Evolutionary conservation across 2,329 filamentous ascomycete species (phyloP).

Genomic region (Sclerotinia borealis): DNA sequence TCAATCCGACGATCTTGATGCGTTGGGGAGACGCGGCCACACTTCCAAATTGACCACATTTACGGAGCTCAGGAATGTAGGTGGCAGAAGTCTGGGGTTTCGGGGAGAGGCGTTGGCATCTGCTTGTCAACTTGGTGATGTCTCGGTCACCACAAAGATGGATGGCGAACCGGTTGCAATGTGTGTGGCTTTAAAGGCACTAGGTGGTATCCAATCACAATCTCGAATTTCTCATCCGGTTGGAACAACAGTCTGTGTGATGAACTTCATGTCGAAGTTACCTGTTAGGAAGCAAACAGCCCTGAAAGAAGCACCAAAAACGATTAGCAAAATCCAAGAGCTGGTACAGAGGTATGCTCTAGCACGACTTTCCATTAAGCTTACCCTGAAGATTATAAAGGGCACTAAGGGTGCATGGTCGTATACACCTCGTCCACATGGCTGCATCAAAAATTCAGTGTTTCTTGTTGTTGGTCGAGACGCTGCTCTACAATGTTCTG

Average conservation of each 20-base stretch:
- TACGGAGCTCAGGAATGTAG: conserved; percentile 52
- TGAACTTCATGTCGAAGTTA: conserved; percentile 51
- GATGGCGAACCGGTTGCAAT: conserved; percentile 54
- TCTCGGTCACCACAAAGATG: conserved; percentile 59
- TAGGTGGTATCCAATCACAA: conserved; percentile 35
- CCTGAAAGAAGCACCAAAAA: conserved; percentile 52
- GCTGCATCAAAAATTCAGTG: conserved; percentile 50
- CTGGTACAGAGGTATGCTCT: conserved; percentile 60
- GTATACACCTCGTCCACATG: conserved; percentile 51
- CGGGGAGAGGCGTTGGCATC: conserved; percentile 68
- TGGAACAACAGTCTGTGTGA: conserved; percentile 63
- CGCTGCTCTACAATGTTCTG: conserved; percentile 49
- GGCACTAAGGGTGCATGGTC: conserved; percentile 48
- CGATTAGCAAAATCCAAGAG: conserved; percentile 50
- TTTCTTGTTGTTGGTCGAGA: conserved; percentile 56
- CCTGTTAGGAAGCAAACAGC: conserved; percentile 58
- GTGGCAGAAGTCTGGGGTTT: conserved; percentile 62
- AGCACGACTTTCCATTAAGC: conserved; percentile 54
- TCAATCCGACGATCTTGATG: conserved; percentile 50
- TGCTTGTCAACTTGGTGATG: conserved; percentile 51
- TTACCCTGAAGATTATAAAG: conserved; percentile 55
- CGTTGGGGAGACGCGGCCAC: conserved; percentile 59
- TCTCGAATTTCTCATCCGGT: conserved; percentile 45
- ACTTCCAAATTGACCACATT: conserved; percentile 69
- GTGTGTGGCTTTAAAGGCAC: conserved; percentile 38